Conservation (phyloP, 768 basidiomycete species). For the Mycena crocata region DNA sequence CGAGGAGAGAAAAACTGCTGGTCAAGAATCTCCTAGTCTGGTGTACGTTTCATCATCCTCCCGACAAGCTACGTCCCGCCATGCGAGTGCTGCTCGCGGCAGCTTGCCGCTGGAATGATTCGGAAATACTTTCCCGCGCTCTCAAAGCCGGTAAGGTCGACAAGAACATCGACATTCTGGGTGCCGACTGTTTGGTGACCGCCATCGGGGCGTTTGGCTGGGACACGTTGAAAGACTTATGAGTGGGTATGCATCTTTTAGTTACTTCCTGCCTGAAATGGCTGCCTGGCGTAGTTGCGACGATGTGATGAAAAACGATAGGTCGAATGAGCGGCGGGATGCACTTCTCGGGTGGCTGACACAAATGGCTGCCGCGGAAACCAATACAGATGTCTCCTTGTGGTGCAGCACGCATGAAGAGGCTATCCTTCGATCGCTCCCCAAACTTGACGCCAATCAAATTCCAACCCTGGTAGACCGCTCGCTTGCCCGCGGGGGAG, state of each 20-base stretch:
- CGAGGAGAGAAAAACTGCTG: constrained; percentile 18
- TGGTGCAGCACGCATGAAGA: constrained; percentile 25
- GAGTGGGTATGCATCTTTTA: not conserved
- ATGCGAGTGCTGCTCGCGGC: constrained; percentile 27
- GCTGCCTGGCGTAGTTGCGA: not conserved
- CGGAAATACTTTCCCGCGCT: constrained; percentile 18
- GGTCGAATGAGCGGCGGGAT: constrained; percentile 19
- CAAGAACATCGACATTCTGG: constrained; percentile 21
- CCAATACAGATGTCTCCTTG: constrained; percentile 5
- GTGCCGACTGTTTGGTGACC: constrained; percentile 30
- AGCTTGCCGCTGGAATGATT: constrained; percentile 33
- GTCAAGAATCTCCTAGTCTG: constrained; percentile 1
- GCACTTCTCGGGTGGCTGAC: constrained; percentile 16
- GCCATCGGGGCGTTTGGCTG: constrained; percentile 34
- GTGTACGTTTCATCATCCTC: constrained; percentile 6
- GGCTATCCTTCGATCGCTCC: not conserved
- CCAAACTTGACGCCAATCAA: constrained; percentile 9
- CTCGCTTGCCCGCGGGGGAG: constrained; percentile 7
- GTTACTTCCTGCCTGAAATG: not conserved
- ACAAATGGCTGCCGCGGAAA: constrained; percentile 12
- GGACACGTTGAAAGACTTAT: constrained; percentile 27
- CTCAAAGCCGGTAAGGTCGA: constrained; percentile 23
- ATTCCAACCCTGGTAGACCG: constrained; percentile 22
- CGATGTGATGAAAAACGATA: constrained; percentile 12
- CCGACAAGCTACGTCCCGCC: not conserved